These are phyloP conservation scores for Sedum album DNA, from an alignment of 164 flowering plant genomes.

Conservation along the genomic window DNA sequence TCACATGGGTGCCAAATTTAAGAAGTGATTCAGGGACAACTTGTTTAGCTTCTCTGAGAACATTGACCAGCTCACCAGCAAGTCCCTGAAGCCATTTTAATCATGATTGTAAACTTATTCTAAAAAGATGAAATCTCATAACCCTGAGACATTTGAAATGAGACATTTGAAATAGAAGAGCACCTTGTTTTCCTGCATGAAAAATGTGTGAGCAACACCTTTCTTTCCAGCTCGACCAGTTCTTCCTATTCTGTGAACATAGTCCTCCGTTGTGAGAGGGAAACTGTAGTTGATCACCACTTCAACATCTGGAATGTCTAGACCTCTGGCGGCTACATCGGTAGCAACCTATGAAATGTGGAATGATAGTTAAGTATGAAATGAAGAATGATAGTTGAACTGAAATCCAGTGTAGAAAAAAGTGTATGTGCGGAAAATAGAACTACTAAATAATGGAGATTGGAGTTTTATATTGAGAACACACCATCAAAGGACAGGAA, in stretches of 20 bases:
- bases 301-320: slow-evolving; percentile 98
- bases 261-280: slow-evolving; percentile 95
- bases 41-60: slow-evolving; percentile 90
- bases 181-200: slow-evolving; percentile 89
- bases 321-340: slow-evolving; percentile 97
- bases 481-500: slow-evolving; percentile 46
- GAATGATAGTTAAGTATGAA: neutral
- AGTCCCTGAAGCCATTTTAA: slow-evolving; percentile 46
- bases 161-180: neutral
- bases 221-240: slow-evolving; percentile 98
- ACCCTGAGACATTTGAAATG: no score
- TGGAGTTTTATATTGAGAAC: slow-evolving; percentile 9
- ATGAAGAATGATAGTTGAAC: neutral
- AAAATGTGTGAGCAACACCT: slow-evolving; percentile 95
- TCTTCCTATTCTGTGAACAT: slow-evolving; percentile 95
- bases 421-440: neutral
- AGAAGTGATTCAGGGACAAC: slow-evolving; percentile 57
- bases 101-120: neutral
- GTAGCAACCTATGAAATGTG: slow-evolving; percentile 69
- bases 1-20: slow-evolving; percentile 92
- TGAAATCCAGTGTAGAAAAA: neutral
- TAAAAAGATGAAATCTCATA: no score
- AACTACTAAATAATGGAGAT: neutral
- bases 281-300: slow-evolving; percentile 95
- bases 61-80: slow-evolving; percentile 93